phyloP scores from a whole-genome alignment of 1,284 basidiomycete species.

The Phellopilus nigrolimitatus region DNA sequence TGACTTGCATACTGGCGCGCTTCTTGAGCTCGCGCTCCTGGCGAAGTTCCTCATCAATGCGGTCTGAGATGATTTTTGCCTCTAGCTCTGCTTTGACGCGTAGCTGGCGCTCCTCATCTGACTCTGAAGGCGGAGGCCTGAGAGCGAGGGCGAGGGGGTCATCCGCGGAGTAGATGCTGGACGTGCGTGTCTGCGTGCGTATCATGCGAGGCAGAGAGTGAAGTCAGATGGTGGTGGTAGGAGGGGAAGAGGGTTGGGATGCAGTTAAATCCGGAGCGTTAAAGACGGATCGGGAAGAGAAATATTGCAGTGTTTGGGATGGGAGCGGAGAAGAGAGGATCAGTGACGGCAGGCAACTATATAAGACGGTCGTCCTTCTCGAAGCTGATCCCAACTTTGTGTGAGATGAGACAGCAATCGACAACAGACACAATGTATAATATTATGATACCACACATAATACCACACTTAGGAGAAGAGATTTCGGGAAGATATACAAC shows the following conservation, averaged over 20 bases:
- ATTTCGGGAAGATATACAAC: no score
- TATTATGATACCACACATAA: no score
- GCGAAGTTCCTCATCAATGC: constrained; percentile 74
- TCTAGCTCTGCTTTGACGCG: constrained; percentile 64
- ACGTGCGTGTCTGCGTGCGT: constrained; percentile 37
- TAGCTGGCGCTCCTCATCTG: constrained; percentile 51
- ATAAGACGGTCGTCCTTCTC: no score
- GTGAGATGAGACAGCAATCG: constrained; percentile 26
- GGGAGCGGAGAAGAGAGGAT: constrained; percentile 26
- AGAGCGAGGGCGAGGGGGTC: constrained; percentile 70
- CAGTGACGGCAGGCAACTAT: no score
- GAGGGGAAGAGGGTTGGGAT: constrained; percentile 31
- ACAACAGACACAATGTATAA: no score
- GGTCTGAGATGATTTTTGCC: constrained; percentile 67
- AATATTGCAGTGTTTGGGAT: constrained; percentile 20
- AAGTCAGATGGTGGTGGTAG: constrained; percentile 2
- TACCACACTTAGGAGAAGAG: no score
- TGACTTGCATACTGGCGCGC: constrained; percentile 66
- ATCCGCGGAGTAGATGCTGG: constrained; percentile 58
- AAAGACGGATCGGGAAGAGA: no score
- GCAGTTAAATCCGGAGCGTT: no score
- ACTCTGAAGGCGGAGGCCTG: constrained; percentile 62
- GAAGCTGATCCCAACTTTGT: no score
- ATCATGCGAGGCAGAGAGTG: constrained; percentile 35
- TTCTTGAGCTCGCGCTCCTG: constrained; percentile 59